These are phyloP conservation scores for Pistacia vera DNA, from an alignment of 345 rosid genomes.

Conservation along the genomic window DNA sequence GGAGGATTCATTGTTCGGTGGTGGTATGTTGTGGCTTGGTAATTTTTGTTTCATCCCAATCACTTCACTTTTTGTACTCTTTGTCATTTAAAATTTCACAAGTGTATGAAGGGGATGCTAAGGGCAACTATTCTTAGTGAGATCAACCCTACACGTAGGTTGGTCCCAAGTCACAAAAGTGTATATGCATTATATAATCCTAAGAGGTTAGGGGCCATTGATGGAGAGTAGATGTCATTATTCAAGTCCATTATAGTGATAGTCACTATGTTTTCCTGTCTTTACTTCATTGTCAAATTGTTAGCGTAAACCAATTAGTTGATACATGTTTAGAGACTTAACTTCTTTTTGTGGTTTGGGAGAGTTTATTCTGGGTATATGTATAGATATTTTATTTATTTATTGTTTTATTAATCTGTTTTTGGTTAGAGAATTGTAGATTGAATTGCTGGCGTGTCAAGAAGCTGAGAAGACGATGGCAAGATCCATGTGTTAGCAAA, in stretches of 20 bases:
- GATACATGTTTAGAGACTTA: constrained; percentile 5
- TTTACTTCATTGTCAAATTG: background rate
- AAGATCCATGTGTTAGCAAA: no score
- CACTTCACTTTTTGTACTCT: background rate
- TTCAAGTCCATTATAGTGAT: constrained; percentile 10
- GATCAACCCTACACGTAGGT: constrained; percentile 23
- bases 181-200: constrained; percentile 4
- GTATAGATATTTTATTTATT: background rate
- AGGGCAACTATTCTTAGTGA: background rate
- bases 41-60: constrained; percentile 8
- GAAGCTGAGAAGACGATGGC: background rate
- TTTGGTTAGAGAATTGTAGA: constrained; percentile 11
- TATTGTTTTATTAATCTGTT: constrained; percentile 5
- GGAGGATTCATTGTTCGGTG: constrained; percentile 7
- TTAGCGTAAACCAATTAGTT: background rate
- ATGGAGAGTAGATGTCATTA: constrained; percentile 10
- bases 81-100: background rate
- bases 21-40: constrained; percentile 11
- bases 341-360: background rate
- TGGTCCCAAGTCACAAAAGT: background rate
- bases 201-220: background rate
- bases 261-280: background rate
- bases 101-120: constrained; percentile 12
- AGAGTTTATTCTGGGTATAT: background rate
- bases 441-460: constrained; percentile 9